These are phyloP conservation scores for Metarhizium brunneum DNA, from an alignment of 2,329 filamentous ascomycete genomes.

Conservation along the genomic window DNA sequence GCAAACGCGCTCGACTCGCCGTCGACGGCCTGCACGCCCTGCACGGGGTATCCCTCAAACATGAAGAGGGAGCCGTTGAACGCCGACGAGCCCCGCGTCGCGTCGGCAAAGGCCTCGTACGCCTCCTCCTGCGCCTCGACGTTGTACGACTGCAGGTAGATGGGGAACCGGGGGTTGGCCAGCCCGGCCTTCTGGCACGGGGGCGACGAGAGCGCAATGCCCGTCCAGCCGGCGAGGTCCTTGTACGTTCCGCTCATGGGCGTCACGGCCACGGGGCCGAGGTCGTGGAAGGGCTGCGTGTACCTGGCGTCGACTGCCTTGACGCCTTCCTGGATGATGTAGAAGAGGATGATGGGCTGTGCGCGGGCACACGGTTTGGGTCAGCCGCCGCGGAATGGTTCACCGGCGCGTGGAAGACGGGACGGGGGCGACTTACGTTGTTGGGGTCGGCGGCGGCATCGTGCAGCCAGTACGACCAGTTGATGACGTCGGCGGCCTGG, in stretches of 20 bases:
- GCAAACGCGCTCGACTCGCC: constrained; percentile 32
- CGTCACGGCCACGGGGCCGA: constrained; percentile 26
- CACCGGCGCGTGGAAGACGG: too few species aligned
- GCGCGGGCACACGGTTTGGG: background rate
- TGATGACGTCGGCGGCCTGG: constrained; percentile 34
- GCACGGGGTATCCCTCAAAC: constrained; percentile 41
- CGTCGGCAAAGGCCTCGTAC: constrained; percentile 24
- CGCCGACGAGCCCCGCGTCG: constrained; percentile 15
- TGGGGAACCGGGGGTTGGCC: constrained; percentile 33
- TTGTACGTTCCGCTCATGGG: constrained; percentile 30
- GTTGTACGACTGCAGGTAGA: constrained; percentile 32
- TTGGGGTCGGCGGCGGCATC: constrained; percentile 28
- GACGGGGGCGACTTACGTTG: constrained; percentile 16
- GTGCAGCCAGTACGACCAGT: constrained; percentile 40
- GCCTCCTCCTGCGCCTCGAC: constrained; percentile 15
- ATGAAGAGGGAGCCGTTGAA: constrained; percentile 33
- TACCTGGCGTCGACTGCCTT: constrained; percentile 27
- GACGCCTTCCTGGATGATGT: constrained; percentile 33
- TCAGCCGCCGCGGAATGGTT: too few species aligned
- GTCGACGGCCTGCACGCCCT: constrained; percentile 30
- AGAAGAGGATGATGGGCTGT: constrained; percentile 25
- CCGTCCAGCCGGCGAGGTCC: constrained; percentile 34
- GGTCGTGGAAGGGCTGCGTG: constrained; percentile 31
- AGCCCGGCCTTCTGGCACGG: constrained; percentile 32
- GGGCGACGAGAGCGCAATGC: constrained; percentile 23